Evolutionary conservation across 768 basidiomycete species (phyloP), one percentile per base, ranked within the genome.

Genomic region (Phanerodontia chrysosporium): DNA sequence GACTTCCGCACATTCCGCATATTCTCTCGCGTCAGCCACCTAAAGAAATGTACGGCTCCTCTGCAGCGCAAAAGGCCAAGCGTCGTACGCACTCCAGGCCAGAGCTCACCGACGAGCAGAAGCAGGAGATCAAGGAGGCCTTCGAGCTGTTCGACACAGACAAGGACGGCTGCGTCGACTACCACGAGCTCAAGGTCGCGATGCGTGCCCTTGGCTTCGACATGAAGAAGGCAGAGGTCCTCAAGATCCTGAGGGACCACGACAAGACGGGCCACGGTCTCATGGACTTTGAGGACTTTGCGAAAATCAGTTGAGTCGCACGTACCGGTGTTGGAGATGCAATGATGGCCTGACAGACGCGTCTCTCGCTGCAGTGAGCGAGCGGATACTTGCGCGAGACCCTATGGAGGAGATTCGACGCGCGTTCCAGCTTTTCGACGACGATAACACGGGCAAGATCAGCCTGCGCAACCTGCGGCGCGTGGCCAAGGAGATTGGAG

Each of bases 81-180:
- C 76, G 90, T 64, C 81, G 87, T 62, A 80, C 85, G 1, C 89
- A 91, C 63, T 54, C 85, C 30, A 88, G 91, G 35, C 92, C 91
- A 63, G 91, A 94, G 62, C 84, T 94, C 54, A 81, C 86, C 9
- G 92, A 94, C 46, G 91, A 94, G 70, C 91, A 93, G 67, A 91
- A 91, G 66, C 91, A 94, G 67, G 97, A 99, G 74, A 95, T 98
- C 57, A 95, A 95, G 73, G 97, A 99, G 69, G 97, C 97, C 0
- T 99, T 99, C 68, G 96, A 98, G 73, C 86, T 99, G 56, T 99
- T 99, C 70, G 97, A 99, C 76, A 92, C 95, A 46, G 97, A 99
- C 81, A 97, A 98, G 78, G 97, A 99, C 69, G 92, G 92, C 32
- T 86, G 83, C 53, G 80, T 98, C 58, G 97, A 98, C 76, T 98